Evolutionary conservation across 208 protist genomes (phyloP).

Genomic region (Acanthamoeba royreba): DNA sequence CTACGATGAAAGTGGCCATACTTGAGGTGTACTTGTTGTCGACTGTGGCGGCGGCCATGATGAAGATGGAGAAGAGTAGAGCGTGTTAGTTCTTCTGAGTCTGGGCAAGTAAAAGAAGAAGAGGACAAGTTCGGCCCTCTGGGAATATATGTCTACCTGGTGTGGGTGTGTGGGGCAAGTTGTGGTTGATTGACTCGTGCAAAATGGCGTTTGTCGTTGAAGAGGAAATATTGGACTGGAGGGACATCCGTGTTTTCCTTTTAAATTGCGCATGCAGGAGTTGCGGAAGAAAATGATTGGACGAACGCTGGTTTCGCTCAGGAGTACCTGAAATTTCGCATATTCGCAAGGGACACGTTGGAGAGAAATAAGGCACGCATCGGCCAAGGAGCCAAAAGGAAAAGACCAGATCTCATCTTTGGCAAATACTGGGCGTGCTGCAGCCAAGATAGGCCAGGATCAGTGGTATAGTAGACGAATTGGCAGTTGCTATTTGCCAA

Average conservation of each 20-base stretch:
- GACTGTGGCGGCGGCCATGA: background rate
- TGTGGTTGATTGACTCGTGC: background rate
- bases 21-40: background rate
- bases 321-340: background rate
- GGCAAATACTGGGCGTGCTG: no score
- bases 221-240: background rate
- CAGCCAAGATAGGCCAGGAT: no score
- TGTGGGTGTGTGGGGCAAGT: no score
- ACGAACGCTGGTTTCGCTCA: background rate
- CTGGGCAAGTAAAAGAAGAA: no score
- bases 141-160: no score
- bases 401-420: no score
- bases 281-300: background rate
- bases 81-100: background rate
- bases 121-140: no score
- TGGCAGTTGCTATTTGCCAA: no score
- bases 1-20: slow-evolving; percentile 20
- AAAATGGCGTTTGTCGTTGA: background rate
- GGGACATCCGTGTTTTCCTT: background rate
- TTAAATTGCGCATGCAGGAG: background rate
- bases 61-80: background rate
- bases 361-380: no score
- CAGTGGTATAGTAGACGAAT: no score
- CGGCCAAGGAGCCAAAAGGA: no score
- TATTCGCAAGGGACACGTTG: background rate